Base-by-base conservation (phyloP, 768 basidiomycete genomes). In the Phanerochaete sordida region DNA sequence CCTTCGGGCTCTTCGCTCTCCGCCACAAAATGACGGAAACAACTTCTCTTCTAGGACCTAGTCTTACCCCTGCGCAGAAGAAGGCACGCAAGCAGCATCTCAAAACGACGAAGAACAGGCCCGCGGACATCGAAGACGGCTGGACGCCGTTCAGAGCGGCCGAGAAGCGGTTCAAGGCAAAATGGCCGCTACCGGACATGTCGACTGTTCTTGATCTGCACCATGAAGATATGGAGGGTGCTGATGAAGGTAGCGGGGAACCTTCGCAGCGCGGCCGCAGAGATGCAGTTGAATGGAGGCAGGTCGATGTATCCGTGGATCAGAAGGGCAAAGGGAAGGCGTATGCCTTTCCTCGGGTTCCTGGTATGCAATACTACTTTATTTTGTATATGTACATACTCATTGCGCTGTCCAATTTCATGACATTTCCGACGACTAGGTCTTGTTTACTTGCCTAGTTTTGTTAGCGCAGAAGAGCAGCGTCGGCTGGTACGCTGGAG, bases 381-480 rank as follows among this genome's bases (percentile, higher is more conserved):
- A 49, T 30, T 55, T 59, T 44, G 15, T n/a, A 37, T 46, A 44
- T 53, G 62, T 61, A 61, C 39, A 51, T 65, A 49, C 65, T 66
- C 60, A 68, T 65, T 48, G 45, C 11, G 6, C 13, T 26, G 24
- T 43, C 23, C 35, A 9, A 24, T 9, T 30, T 3, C 31, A 43
- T 43, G 39, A 11, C 21, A 19, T 52, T 21, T 49, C 16, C 50
- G 30, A 27, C 31, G 28, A 19, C 24, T 69, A 95, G 95, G 95
- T 21, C 83, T 98, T 27, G 88, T 98, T 21, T 71, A 97, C 23
- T 73, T 99, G 5, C 95, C 96, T 12, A 78, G 79, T 0, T 94
- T 88, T 67, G 67, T 97, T 19, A 76, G 85, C 1, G 74, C 74
- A 0, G 68, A 74, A 19, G 78, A 84, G 37, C 96, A 98, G 69